These are phyloP conservation scores for Tulasnella sp. DNA, from an alignment of 768 basidiomycete genomes.

Conservation along the genomic window DNA sequence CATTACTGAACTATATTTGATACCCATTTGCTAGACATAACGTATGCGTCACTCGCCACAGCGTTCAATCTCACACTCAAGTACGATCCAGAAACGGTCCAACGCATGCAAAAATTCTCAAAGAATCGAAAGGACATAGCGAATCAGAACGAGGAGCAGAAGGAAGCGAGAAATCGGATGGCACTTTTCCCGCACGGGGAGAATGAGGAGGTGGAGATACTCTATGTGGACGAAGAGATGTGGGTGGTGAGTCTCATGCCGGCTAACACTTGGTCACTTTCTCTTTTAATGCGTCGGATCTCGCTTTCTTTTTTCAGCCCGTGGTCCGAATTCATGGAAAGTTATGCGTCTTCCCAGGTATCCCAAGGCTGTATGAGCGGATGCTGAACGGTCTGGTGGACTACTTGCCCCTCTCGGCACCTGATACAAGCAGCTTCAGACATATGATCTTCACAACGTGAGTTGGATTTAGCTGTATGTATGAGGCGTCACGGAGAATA, in stretches of 20 bases:
- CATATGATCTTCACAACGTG: slow-evolving; percentile 79
- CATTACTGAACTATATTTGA: no score
- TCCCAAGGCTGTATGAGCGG: slow-evolving; percentile 72
- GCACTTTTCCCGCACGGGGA: slow-evolving; percentile 60
- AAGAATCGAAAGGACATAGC: slow-evolving; percentile 46
- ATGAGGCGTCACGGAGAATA: not conserved
- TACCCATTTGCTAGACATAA: slow-evolving; percentile 62
- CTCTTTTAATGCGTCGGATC: not conserved
- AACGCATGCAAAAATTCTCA: slow-evolving; percentile 55
- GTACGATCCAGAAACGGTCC: slow-evolving; percentile 68
- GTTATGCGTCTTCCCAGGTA: slow-evolving; percentile 86
- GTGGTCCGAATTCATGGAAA: slow-evolving; percentile 78
- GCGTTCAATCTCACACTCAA: slow-evolving; percentile 61
- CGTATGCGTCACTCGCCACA: slow-evolving; percentile 76
- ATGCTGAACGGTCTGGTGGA: slow-evolving; percentile 65
- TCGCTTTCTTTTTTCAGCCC: slow-evolving; percentile 38
- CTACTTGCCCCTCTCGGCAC: slow-evolving; percentile 65
- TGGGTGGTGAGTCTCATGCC: slow-evolving; percentile 59
- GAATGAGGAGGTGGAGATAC: slow-evolving; percentile 50
- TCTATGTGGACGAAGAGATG: slow-evolving; percentile 68
- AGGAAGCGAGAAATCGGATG: slow-evolving; percentile 73
- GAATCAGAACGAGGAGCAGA: slow-evolving; percentile 63
- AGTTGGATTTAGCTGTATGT: slow-evolving; percentile 19
- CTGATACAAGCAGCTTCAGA: slow-evolving; percentile 57
- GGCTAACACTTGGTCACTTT: not conserved